A percentile compares a stretch with the other conserved stretches of the same genome.
These are phyloP conservation scores for Bimuria novae-zelandiae DNA, from an alignment of 2,329 filamentous ascomycete species.

Conservation along the genomic window DNA sequence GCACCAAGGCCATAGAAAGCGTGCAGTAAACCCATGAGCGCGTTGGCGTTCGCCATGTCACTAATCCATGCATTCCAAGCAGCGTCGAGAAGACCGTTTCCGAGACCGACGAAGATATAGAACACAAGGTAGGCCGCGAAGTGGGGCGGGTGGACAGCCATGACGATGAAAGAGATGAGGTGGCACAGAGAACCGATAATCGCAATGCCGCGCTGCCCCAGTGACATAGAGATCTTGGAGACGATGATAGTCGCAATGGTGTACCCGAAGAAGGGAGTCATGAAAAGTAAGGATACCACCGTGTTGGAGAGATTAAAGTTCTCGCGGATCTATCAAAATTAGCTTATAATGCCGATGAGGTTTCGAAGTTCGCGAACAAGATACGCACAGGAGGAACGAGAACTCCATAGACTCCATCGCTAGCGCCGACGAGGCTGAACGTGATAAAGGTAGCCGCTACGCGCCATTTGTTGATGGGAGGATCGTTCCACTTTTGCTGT, in stretches of 20 bases:
- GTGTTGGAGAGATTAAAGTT: neutral
- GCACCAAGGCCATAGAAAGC: neutral
- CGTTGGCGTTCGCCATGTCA: neutral
- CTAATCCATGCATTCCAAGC: neutral
- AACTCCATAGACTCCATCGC: neutral
- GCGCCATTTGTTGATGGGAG: neutral
- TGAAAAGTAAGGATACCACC: neutral
- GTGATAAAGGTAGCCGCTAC: neutral
- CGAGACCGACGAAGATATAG: neutral
- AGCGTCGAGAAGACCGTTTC: neutral
- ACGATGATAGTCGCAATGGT: neutral
- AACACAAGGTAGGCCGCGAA: neutral
- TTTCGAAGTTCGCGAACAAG: neutral
- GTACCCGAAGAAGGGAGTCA: neutral
- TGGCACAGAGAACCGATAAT: neutral
- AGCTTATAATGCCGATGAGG: neutral
- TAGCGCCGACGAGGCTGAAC: neutral
- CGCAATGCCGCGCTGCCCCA: neutral
- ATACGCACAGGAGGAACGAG: neutral
- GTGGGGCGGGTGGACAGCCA: neutral
- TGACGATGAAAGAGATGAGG: neutral
- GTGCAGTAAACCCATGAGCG: neutral
- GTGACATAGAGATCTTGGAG: neutral
- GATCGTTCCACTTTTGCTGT: neutral
- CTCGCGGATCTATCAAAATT: neutral